Conservation (phyloP, 1,139 yeast species). For the Geotrichum europaeum region DNA sequence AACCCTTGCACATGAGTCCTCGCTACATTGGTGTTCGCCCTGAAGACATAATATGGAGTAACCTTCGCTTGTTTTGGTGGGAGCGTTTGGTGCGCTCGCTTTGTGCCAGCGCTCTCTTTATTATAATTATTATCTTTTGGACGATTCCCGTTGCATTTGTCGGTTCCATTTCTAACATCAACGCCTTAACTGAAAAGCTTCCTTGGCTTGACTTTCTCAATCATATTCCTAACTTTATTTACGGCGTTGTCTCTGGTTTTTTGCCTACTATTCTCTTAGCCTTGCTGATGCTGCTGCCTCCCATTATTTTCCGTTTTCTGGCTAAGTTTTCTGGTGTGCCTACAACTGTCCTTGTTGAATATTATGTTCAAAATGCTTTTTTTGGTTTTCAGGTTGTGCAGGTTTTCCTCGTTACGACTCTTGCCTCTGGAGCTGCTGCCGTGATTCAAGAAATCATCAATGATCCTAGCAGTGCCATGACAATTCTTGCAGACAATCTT, state of each 20-base stretch:
- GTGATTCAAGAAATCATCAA: constrained; percentile 62
- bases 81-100: constrained; percentile 59
- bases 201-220: constrained; percentile 66
- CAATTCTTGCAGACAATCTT: constrained; percentile 60
- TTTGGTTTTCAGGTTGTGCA: constrained; percentile 87
- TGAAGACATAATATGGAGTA: constrained; percentile 78
- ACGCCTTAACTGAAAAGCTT: constrained; percentile 59
- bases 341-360: constrained; percentile 65
- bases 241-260: constrained; percentile 81
- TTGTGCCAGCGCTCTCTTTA: constrained; percentile 54
- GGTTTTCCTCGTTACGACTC: constrained; percentile 68
- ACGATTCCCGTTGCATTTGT: constrained; percentile 93
- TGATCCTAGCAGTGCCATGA: constrained; percentile 63
- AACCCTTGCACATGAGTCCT: constrained; percentile 57
- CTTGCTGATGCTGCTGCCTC: constrained; percentile 76
- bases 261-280: constrained; percentile 81
- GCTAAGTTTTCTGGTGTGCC: constrained; percentile 69
- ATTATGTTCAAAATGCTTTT: constrained; percentile 77
- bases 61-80: constrained; percentile 80
- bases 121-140: constrained; percentile 71
- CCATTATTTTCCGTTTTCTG: constrained; percentile 67
- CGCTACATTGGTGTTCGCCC: constrained; percentile 69
- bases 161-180: constrained; percentile 84
- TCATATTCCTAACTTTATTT: constrained; percentile 56
- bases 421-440: constrained; percentile 75